A percentile compares a stretch with the other conserved stretches of the same genome.
These are phyloP conservation scores for Lentinula aciculospora DNA, from an alignment of 768 basidiomycete species.

Conservation along the genomic window DNA sequence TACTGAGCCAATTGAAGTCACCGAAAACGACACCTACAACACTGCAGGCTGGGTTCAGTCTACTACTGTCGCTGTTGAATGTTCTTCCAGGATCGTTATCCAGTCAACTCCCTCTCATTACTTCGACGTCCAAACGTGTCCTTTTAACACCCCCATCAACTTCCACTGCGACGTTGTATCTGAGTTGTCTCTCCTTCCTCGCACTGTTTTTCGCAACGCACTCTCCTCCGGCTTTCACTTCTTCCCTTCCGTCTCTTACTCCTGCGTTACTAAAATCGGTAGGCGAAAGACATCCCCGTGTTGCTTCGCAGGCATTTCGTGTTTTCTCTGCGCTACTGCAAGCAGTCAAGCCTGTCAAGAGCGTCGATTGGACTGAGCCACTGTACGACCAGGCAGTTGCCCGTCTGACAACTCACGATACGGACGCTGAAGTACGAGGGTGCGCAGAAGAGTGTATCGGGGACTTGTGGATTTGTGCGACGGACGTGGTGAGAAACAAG, in stretches of 20 bases:
- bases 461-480: slow-evolving; percentile 83
- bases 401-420: slow-evolving; percentile 73
- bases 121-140: slow-evolving; percentile 57
- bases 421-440: slow-evolving; percentile 85
- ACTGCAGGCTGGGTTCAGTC: slow-evolving; percentile 79
- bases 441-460: slow-evolving; percentile 81
- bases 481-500: slow-evolving; percentile 60
- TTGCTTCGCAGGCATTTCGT: slow-evolving; percentile 84
- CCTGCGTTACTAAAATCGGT: slow-evolving; percentile 72
- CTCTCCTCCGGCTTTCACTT: slow-evolving; percentile 49
- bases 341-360: slow-evolving; percentile 64
- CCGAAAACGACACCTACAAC: slow-evolving; percentile 72
- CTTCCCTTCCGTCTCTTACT: slow-evolving; percentile 61
- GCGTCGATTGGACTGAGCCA: slow-evolving; percentile 59
- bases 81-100: slow-evolving; percentile 85
- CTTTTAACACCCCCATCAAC: slow-evolving; percentile 66
- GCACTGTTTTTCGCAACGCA: slow-evolving; percentile 75
- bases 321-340: slow-evolving; percentile 81
- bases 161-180: slow-evolving; percentile 75
- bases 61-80: slow-evolving; percentile 69
- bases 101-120: slow-evolving; percentile 56
- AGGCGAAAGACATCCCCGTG: slow-evolving; percentile 80
- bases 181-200: slow-evolving; percentile 83
- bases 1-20: slow-evolving; percentile 82
- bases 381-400: slow-evolving; percentile 72